Base-by-base conservation (phyloP, 306 rosid species). In the Malus sieversii region DNA sequence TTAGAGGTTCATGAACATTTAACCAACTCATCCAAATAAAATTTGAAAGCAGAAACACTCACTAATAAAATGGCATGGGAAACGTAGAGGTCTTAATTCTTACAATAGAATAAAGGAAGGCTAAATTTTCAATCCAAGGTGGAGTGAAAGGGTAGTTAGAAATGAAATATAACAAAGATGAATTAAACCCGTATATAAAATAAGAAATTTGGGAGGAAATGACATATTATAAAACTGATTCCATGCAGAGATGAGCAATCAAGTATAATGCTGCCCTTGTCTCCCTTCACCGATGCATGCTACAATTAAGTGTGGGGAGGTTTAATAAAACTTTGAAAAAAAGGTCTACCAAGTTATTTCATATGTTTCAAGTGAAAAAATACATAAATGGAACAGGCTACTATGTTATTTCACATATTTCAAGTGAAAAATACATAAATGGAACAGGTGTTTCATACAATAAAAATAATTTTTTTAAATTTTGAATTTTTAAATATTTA, bases 1-100 rank as follows among this genome's bases (percentile, higher is more conserved):
- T 27, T 75, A 74, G 27, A 76, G 64, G 13, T 70, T 44, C 69
- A 68, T 78, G 46, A 82, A 75, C 51, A 76, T 70, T 55, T 72
- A 27, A 75, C 11, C 52, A 68, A 67, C 59, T 66, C 70, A 70
- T 60, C 22, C 11, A 33, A 53, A 51, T 35, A 70, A 46, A 45
- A 62, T 70, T 25, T 32, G 42, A 46, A 51, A 18, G 35, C 3
- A 67, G 30, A 66, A 42, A 32, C 48, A 71, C 58, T 71, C 66
- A 22, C 7, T n/a, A 35, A 64, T 53, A 72, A 29, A 29, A 38
- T 64, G 23, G 60, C 16, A 78, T 18, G 60, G 51, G 1, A 20
- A 55, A 40, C 0, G 55, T 2, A 16, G 45, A 40, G 32, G 4
- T 8, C 20, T 9, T 44, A 68, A 25, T 48, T 10, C 12, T 70